A percentile compares a stretch with the other conserved stretches of the same genome.
Evolutionary conservation across 805 yeast species (phyloP).

Genomic region (Wickerhamomyces pijperi): DNA sequence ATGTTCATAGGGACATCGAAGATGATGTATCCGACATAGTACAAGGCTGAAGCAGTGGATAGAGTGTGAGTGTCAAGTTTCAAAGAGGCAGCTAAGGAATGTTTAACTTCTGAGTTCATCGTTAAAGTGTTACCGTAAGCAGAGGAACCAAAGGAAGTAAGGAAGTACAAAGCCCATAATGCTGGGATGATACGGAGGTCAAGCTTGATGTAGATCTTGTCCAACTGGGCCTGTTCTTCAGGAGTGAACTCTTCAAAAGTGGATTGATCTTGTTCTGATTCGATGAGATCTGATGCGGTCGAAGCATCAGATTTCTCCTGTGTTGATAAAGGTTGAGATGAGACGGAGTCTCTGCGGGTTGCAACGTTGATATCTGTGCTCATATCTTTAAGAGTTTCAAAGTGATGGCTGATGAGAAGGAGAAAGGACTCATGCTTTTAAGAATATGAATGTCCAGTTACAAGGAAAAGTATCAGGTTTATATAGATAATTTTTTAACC

Average conservation of each 20-base stretch:
- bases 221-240: constrained; percentile 27
- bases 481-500: no score
- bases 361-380: no score
- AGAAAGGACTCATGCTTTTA: no score
- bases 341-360: no score
- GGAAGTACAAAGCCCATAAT: constrained; percentile 66
- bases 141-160: constrained; percentile 67
- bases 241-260: constrained; percentile 10
- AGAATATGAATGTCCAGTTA: no score
- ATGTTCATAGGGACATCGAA: constrained; percentile 87
- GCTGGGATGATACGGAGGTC: constrained; percentile 74
- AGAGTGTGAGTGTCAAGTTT: constrained; percentile 42
- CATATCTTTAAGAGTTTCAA: no score
- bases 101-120: constrained; percentile 55
- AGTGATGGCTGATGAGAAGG: no score
- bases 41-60: constrained; percentile 69
- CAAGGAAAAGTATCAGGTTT: no score
- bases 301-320: no score
- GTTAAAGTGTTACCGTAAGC: constrained; percentile 75
- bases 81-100: constrained; percentile 46
- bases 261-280: no score
- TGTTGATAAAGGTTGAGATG: no score
- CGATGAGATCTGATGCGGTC: no score
- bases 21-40: constrained; percentile 72
- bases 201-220: constrained; percentile 46